Evolutionary conservation across 305 asterid species (phyloP).

Genomic region (Lippia alba): DNA sequence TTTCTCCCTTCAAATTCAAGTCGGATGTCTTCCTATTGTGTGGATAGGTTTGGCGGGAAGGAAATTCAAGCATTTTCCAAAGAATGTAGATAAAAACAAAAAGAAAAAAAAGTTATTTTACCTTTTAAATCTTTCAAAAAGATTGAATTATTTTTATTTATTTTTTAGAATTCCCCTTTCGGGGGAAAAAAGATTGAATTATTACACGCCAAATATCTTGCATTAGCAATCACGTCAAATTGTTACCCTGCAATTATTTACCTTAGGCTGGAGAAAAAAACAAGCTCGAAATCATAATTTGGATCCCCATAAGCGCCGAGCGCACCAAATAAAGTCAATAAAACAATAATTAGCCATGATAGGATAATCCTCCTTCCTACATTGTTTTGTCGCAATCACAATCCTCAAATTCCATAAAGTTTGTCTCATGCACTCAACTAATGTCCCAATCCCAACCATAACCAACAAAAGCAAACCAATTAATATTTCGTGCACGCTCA

Average conservation of each 20-base stretch:
- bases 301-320: conserved; percentile 10
- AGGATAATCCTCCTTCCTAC: background rate
- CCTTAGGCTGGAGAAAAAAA: conserved; percentile 10
- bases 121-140: background rate
- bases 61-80: no score
- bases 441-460: conserved; percentile 35
- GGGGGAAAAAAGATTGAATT: background rate
- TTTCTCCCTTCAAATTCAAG: no score
- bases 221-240: conserved; percentile 36
- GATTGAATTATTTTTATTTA: background rate
- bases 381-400: conserved; percentile 29
- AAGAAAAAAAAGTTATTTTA: background rate
- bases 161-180: no score
- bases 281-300: conserved; percentile 27
- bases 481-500: no score
- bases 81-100: background rate
- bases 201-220: conserved; percentile 12
- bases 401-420: conserved; percentile 13
- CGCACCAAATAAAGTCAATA: conserved; percentile 43
- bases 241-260: conserved; percentile 21
- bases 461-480: background rate
- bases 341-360: conserved; percentile 38
- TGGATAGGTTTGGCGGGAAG: no score
- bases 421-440: conserved; percentile 35
- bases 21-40: no score